A percentile compares a stretch with the other conserved stretches of the same genome.
These are phyloP conservation scores for Dothistroma septosporum DNA, from an alignment of 2,329 filamentous ascomycete species.

Conservation along the genomic window DNA sequence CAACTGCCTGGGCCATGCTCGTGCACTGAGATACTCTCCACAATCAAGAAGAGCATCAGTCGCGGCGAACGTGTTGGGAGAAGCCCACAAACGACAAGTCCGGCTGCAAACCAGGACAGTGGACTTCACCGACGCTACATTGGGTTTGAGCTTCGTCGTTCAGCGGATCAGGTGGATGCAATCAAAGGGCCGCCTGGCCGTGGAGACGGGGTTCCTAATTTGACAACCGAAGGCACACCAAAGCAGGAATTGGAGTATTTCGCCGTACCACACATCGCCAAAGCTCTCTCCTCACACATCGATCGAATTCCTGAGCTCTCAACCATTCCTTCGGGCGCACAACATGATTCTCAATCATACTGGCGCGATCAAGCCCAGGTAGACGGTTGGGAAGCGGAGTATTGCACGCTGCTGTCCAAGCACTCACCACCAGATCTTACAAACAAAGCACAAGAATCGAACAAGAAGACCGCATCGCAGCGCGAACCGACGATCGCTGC, in stretches of 20 bases:
- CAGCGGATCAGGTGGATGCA: neutral
- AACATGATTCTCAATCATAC: constrained; percentile 2
- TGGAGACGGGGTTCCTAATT: neutral
- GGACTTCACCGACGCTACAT: constrained; percentile 7
- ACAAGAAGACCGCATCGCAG: neutral
- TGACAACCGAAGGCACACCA: neutral
- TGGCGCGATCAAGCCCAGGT: constrained; percentile 2
- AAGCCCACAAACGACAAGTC: neutral
- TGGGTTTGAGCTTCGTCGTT: constrained; percentile 1
- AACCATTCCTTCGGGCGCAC: neutral
- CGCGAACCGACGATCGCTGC: neutral
- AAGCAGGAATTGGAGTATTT: neutral
- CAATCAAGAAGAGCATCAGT: neutral
- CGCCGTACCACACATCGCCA: neutral
- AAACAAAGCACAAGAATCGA: neutral
- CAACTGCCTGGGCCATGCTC: constrained; percentile 7
- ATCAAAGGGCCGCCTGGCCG: neutral
- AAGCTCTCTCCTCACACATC: neutral
- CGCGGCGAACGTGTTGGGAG: neutral
- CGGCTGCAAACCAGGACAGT: neutral
- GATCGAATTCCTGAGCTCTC: neutral
- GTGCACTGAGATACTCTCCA: neutral
- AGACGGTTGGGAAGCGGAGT: constrained; percentile 4
- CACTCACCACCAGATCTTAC: neutral
- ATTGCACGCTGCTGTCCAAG: neutral